A percentile compares a stretch with the other conserved stretches of the same genome.
phyloP scores from a whole-genome alignment of 2,329 filamentous ascomycete species.

The Chalaropsis ovoidea region DNA sequence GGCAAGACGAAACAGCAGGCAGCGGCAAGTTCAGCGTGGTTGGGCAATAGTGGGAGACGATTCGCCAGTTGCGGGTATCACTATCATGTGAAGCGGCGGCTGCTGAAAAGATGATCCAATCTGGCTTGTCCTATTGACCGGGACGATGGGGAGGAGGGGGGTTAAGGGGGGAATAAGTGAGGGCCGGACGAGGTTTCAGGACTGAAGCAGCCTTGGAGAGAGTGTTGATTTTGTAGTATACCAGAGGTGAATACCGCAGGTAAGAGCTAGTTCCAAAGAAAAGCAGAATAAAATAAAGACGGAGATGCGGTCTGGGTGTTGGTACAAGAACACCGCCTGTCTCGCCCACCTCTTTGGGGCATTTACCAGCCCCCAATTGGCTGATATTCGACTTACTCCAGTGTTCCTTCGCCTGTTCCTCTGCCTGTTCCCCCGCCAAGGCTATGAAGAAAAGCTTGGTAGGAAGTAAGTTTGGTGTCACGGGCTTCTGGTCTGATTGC shows the following conservation, averaged over 20 bases:
- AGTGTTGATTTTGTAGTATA: not conserved
- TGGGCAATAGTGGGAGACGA: not conserved
- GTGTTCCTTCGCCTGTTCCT: not conserved
- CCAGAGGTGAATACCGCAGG: not conserved
- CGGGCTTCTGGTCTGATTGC: not conserved
- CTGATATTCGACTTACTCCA: not conserved
- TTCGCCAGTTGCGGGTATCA: constrained; percentile 11
- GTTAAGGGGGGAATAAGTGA: not conserved
- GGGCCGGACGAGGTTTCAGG: not conserved
- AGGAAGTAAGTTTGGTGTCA: not conserved
- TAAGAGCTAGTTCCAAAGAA: not conserved
- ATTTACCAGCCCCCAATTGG: not conserved
- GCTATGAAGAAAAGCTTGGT: not conserved
- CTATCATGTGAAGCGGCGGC: not conserved
- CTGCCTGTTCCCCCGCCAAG: not conserved
- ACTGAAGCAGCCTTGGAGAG: not conserved
- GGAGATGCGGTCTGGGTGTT: not conserved
- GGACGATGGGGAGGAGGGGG: not conserved
- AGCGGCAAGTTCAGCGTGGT: not conserved
- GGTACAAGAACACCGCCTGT: not conserved
- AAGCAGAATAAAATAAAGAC: not conserved
- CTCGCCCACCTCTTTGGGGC: not conserved
- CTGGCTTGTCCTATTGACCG: not conserved
- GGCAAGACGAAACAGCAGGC: not conserved
- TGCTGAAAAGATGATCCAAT: constrained; percentile 3